Base-by-base conservation (phyloP, 2,329 filamentous ascomycete genomes). In the Fonsecaea pedrosoi region DNA sequence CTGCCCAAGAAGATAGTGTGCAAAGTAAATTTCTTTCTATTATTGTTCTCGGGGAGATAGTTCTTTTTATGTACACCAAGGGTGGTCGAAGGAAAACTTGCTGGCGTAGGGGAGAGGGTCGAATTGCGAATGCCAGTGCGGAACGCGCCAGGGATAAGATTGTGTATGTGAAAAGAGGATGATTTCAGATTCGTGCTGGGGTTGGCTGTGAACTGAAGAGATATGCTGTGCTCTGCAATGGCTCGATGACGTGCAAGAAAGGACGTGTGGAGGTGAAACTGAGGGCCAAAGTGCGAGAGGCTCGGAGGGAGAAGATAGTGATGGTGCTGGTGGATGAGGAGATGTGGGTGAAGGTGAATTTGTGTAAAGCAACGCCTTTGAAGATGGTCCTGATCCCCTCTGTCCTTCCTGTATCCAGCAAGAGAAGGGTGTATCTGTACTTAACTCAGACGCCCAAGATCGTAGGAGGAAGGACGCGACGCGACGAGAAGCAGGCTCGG, bases 41-140 rank as follows among this genome's bases (percentile, higher is more conserved):
- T 80, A 86, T 83, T 82, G 83, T 85, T 86, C 83, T 79, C 80
- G 78, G 77, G n/a, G 40, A 79, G 45, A 63, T 32, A 77, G 15
- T 35, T 45, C 40, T 45, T 75, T 74, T 78, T 92, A 92, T 92
- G 85, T 93, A 93, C 91, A 94, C 92, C 91, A 88, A 86, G 84
- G 86, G 59, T 18, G 87, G 91, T 90, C 86, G 83, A 92, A 93
- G 84, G 90, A 93, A 94, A 94, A 93, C 90, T 89, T 91, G 92
- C 90, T 92, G 91, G 90, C 94, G 91, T 80, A 83, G 79, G 78
- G 64, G 76, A 75, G 74, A 72, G 74, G 57, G 60, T 60, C 57
- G 53, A 48, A 55, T 38, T 60, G 61, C 62, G 74, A 56, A 62
- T 57, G 61, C 50, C 45, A 58, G 58, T 48, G 64, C 64, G 62